Evolutionary conservation across 768 basidiomycete genomes (phyloP).

Genomic region (Coprinopsis cinerea): DNA sequence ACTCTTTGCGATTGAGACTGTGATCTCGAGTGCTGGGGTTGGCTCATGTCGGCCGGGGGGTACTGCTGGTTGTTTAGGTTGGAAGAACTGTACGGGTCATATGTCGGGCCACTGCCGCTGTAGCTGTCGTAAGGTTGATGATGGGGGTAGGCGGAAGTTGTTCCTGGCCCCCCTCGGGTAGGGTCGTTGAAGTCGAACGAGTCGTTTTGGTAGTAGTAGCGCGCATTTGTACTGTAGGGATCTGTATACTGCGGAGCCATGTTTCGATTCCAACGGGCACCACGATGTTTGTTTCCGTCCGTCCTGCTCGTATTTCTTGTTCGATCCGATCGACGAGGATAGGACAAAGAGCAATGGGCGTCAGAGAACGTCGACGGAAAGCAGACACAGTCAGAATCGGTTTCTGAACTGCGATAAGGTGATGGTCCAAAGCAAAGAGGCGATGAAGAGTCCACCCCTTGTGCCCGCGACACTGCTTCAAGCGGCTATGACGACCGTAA

Average conservation of each 20-base stretch:
- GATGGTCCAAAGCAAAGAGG: neutral
- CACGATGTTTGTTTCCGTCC: neutral
- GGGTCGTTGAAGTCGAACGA: constrained; percentile 2
- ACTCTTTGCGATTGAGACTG: neutral
- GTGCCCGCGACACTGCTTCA: neutral
- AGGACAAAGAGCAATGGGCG: no score
- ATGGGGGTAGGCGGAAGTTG: constrained; percentile 29
- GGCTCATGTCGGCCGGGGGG: constrained; percentile 11
- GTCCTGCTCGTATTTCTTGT: neutral
- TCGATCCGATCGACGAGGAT: neutral
- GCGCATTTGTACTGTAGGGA: neutral
- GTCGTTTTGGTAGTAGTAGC: neutral
- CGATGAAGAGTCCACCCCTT: neutral
- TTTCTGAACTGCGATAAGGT: no score
- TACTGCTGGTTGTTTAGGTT: constrained; percentile 31
- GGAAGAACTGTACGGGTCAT: constrained; percentile 24
- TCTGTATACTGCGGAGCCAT: constrained; percentile 1
- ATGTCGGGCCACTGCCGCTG: constrained; percentile 39
- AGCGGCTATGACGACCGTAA: constrained; percentile 8
- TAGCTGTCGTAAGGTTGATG: constrained; percentile 50
- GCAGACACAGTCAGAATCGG: no score
- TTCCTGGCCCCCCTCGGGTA: constrained; percentile 12
- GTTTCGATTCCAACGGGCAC: neutral
- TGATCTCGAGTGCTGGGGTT: neutral
- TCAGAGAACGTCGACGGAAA: no score